Base-by-base conservation (phyloP, 2,329 filamentous ascomycete genomes). In the Myriosclerotinia curreyana region DNA sequence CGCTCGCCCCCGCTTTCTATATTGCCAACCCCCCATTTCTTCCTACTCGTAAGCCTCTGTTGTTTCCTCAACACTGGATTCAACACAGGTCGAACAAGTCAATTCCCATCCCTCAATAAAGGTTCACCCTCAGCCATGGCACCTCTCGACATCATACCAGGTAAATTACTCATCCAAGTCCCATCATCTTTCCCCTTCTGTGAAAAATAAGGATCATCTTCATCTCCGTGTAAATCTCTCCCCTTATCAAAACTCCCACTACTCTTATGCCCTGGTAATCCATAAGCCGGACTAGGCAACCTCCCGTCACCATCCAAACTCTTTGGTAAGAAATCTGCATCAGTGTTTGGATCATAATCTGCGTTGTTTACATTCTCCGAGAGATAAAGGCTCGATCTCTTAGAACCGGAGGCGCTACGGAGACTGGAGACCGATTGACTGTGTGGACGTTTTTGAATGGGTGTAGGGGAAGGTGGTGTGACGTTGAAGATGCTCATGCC, bases 331-430 rank as follows among this genome's bases (percentile, higher is more conserved):
- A 65, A 49, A n/a, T 61, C 56, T 17, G 49, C 63, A 25, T 58
- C 48, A 22, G 52, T 50, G 11, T 58, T 49, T 46, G 46, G 62
- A 61, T 61, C 62, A 49, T 64, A 64, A 11, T 61, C 62, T 17
- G 50, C 6, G 15, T 25, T 51, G 1, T 40, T 40, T 11, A 4
- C n/a, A 5, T 22, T 64, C 17, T 49, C 46, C 22, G 36, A 31
- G 2, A 36, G 31, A 38, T 55, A 17, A 31, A 58, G 8, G 49
- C 51, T 58, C 2, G 15, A 36, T 34, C 38, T 14, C 40, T 62
- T 52, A 14, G 38, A 46, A 11, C 17, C 31, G 12, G 31, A 22
- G 9, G 8, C 25, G 14, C 52, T 49, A 14, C 40, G 31, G 28
- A 48, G 7, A n/a, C 48, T 54, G 0, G 61, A 46, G 44, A 48